Base-by-base conservation (phyloP, 768 basidiomycete genomes). In the Lactarius psammicola region DNA sequence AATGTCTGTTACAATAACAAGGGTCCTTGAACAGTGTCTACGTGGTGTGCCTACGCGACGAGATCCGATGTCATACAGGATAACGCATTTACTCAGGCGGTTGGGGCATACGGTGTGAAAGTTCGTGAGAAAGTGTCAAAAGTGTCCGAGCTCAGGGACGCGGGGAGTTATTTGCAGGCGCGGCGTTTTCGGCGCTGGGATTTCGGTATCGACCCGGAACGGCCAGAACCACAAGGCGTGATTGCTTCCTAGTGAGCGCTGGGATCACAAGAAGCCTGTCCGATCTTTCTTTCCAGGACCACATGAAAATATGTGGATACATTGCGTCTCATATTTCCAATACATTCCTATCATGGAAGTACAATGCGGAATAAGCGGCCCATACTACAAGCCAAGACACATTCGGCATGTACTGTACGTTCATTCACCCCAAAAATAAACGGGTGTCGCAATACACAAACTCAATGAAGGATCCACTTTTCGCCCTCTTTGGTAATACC, bases 401-500 rank as follows among this genome's bases (percentile, higher is more conserved):
- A 40, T 46, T 42, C 59, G 59, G 23, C 59, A 62, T 17, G 60
- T 13, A 49, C n/a, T 55, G 49, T 51, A 36, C 67, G 68, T 49
- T 26, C 44, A 23, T 46, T 46, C 6, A 4, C 46, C 46, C 23
- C n/a, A n/a, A n/a, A 8, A 49, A 26, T 49, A 26, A 49, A n/a
- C 46, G 23, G 15, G 9, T 26, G 46, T 26, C 67, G 70, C 63
- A 69, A 66, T 64, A 70, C 68, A 66, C 65, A 65, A 38, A 20
- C 73, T 78, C 78, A 93, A 75, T 88, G 85, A 59, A 94, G 79
- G 68, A 85, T 72, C 90, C 90, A 94, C 61, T 77, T 75, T 67
- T 80, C 82, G 38, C 81, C 85, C 23, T 80, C 81, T 77, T 86
- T 85, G 80, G 81, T 86, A 75, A 97, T 90, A 34, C 80, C 81